A percentile compares a stretch with the other conserved stretches of the same genome.
These are phyloP conservation scores for Apophysomyces trapeziformis DNA, from an alignment of 371 early-diverging fungal genomes.

Conservation along the genomic window DNA sequence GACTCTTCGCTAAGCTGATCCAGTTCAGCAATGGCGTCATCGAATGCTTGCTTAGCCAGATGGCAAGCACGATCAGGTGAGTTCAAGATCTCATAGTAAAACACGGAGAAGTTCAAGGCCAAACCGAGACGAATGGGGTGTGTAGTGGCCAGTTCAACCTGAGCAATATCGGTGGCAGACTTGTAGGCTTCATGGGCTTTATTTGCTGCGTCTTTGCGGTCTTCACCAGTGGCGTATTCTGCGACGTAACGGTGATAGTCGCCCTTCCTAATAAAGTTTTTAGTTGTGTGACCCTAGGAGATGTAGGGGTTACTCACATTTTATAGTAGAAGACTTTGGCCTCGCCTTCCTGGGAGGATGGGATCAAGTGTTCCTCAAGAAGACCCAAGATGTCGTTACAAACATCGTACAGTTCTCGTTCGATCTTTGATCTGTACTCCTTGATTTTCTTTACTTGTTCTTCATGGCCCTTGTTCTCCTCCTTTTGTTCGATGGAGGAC, in stretches of 20 bases:
- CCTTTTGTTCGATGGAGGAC: conserved; percentile 98
- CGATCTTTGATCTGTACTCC: conserved; percentile 91
- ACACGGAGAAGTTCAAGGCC: conserved; percentile 99
- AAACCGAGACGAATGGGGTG: conserved; percentile 99
- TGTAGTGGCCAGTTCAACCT: conserved; percentile 94
- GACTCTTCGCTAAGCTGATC: conserved; percentile 98
- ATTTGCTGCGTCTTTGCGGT: conserved; percentile 88
- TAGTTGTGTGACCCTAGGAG: conserved; percentile 10
- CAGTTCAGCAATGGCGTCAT: conserved; percentile 99
- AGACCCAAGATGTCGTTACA: conserved; percentile 96
- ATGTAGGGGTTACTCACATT: conserved; percentile 70
- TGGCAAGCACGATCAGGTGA: conserved; percentile 98
- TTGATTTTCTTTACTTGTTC: conserved; percentile 87
- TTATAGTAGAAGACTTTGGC: conserved; percentile 99
- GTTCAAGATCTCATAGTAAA: conserved; percentile 99
- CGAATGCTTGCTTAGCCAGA: conserved; percentile 99
- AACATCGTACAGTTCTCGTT: conserved; percentile 92
- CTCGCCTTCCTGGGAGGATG: conserved; percentile 86
- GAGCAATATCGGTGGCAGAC: conserved; percentile 94
- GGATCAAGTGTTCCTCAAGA: conserved; percentile 90
- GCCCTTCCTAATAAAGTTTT: conserved; percentile 76
- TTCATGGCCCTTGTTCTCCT: conserved; percentile 90
- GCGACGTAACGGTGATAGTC: conserved; percentile 99
- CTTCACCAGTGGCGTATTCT: conserved; percentile 92
- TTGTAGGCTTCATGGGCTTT: conserved; percentile 96